These are phyloP conservation scores for Hansenula anomala DNA, from an alignment of 1,139 yeast species.

Conservation along the genomic window DNA sequence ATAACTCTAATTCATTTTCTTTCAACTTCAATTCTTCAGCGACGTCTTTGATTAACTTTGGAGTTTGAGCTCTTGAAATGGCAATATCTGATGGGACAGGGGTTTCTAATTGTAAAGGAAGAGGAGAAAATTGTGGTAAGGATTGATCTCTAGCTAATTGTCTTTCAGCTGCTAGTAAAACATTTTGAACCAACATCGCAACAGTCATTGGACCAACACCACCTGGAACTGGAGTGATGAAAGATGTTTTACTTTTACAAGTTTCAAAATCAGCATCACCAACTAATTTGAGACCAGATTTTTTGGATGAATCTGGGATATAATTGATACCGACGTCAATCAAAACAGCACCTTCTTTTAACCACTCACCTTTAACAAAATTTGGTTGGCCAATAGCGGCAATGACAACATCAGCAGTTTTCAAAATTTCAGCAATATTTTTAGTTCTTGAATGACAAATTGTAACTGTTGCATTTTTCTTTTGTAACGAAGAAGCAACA, in stretches of 20 bases:
- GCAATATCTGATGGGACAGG: constrained; percentile 79
- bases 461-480: constrained; percentile 73
- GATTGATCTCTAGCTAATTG: constrained; percentile 36
- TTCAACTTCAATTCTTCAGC: constrained; percentile 63
- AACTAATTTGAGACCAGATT: constrained; percentile 62
- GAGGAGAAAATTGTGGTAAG: constrained; percentile 48
- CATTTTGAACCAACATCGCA: constrained; percentile 73
- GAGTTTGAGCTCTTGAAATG: constrained; percentile 68
- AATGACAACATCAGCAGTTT: constrained; percentile 64
- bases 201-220: constrained; percentile 92
- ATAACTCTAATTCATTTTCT: constrained; percentile 62
- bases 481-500: constrained; percentile 65
- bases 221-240: constrained; percentile 80
- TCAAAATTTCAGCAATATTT: constrained; percentile 47
- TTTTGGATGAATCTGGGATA: constrained; percentile 56
- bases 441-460: constrained; percentile 59
- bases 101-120: constrained; percentile 41
- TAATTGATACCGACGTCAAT: constrained; percentile 81
- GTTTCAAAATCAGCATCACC: constrained; percentile 72
- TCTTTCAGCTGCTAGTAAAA: constrained; percentile 57
- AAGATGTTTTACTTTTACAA: constrained; percentile 52
- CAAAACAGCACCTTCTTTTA: constrained; percentile 64
- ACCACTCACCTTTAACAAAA: constrained; percentile 67
- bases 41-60: constrained; percentile 58
- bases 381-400: constrained; percentile 76